Conservation (phyloP, 2,329 filamentous ascomycete species). For the Fusarium paranaense region DNA sequence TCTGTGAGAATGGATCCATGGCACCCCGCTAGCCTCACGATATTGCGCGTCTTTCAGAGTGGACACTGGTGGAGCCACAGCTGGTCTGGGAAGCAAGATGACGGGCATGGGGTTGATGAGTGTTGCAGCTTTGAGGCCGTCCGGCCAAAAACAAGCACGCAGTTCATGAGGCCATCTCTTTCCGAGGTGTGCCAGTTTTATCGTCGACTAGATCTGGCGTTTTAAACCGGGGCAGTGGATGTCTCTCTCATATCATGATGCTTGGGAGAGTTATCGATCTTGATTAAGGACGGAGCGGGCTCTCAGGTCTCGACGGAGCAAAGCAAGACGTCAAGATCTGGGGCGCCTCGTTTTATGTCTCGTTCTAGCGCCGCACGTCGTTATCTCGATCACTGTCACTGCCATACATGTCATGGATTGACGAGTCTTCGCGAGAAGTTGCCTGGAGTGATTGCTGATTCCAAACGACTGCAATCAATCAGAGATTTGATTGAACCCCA, state of each 20-base stretch:
- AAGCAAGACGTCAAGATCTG: slow-evolving; percentile 11
- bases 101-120: slow-evolving; percentile 16
- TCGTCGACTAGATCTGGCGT: background rate
- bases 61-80: slow-evolving; percentile 28
- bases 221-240: background rate
- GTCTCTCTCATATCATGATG: background rate
- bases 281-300: slow-evolving; percentile 14
- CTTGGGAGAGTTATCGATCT: slow-evolving; percentile 9
- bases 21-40: slow-evolving; percentile 26
- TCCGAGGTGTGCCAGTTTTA: background rate
- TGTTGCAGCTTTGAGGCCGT: background rate
- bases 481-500: background rate
- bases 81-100: slow-evolving; percentile 27
- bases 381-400: slow-evolving; percentile 1
- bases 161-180: background rate
- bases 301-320: slow-evolving; percentile 21
- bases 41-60: slow-evolving; percentile 31
- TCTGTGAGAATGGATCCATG: slow-evolving; percentile 24
- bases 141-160: background rate
- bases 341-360: slow-evolving; percentile 18
- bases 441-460: background rate
- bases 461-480: background rate
- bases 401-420: slow-evolving; percentile 5
- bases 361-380: slow-evolving; percentile 25
- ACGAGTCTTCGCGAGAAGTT: background rate